phyloP scores from a whole-genome alignment of 2,329 filamentous ascomycete species.

The Colletotrichum paranaense region DNA sequence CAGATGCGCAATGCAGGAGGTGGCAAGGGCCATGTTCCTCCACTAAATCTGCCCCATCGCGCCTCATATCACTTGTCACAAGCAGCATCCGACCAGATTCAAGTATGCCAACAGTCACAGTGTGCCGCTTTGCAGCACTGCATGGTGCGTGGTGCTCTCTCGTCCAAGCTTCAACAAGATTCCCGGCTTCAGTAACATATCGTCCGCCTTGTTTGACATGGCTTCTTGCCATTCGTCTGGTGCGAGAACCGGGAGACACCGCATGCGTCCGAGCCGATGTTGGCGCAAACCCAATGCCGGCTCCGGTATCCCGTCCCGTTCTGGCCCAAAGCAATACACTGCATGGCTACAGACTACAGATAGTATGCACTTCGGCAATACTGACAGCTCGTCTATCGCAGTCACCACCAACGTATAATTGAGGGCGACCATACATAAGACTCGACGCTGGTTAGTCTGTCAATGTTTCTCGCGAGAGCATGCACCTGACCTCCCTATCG shows the following conservation, averaged over 20 bases:
- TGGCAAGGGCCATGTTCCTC: neutral
- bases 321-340: neutral
- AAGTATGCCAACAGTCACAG: neutral
- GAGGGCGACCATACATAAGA: neutral
- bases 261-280: neutral
- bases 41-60: neutral
- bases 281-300: neutral
- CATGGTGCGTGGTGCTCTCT: neutral
- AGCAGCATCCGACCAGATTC: neutral
- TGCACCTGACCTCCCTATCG: too few species aligned
- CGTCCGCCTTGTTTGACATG: constrained; percentile 21
- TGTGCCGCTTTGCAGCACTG: constrained; percentile 6
- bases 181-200: constrained; percentile 21
- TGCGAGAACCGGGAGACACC: neutral
- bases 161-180: neutral
- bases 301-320: neutral
- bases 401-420: neutral
- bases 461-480: too few species aligned
- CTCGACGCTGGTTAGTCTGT: neutral
- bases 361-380: constrained; percentile 8
- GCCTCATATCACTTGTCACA: neutral
- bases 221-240: neutral
- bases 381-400: neutral
- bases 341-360: neutral
- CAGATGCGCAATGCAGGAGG: constrained; percentile 22